Base-by-base conservation (phyloP, 1,284 basidiomycete species). In the Fomitopsis pinicola region DNA sequence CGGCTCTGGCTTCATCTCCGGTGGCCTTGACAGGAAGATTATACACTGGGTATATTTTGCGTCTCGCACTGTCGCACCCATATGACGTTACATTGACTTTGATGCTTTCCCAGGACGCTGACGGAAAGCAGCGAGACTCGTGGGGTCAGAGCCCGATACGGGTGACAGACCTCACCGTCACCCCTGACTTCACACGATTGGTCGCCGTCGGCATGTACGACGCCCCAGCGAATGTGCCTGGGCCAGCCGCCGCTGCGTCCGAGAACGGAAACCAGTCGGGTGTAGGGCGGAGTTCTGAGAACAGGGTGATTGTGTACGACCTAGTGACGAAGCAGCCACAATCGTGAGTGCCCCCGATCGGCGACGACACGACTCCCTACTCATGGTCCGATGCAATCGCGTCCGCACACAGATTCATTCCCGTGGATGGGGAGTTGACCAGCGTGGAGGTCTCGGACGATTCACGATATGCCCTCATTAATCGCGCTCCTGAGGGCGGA, bases 391-490 rank as follows among this genome's bases (percentile, higher is more conserved):
- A 30, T 9, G 28, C 8, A 38, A 54, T 22, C 28, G 35, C 36
- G 22, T 5, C n/a, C 52, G 54, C 42, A 12, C 53, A 62, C 68
- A 92, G 89, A 68, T 86, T 87, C 22, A 80, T 87, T 65, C 81
- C 80, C 55, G 75, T 92, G 69, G 83, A 89, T 50, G 88, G 89
- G 57, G 92, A 95, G 72, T 79, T 95, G 56, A 95, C 94, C 42
- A 94, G 93, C 71, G 88, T 98, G 68, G 90, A 90, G 73, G 83
- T 97, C 57, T 95, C 95, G 15, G 80, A 84, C 57, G 92, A 98
- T 75, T 97, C 94, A 15, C 87, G 87, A 64, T 94, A 87, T 69
- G 92, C 92, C 2, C 80, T 99, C 57, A 84, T 98, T 68, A 97
- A 91, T 72, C 91, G 92, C 71, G 83, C 91, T 44, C 92, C 92